phyloP scores from a whole-genome alignment of 106 monocot genomes.

The Dioscorea alata region DNA sequence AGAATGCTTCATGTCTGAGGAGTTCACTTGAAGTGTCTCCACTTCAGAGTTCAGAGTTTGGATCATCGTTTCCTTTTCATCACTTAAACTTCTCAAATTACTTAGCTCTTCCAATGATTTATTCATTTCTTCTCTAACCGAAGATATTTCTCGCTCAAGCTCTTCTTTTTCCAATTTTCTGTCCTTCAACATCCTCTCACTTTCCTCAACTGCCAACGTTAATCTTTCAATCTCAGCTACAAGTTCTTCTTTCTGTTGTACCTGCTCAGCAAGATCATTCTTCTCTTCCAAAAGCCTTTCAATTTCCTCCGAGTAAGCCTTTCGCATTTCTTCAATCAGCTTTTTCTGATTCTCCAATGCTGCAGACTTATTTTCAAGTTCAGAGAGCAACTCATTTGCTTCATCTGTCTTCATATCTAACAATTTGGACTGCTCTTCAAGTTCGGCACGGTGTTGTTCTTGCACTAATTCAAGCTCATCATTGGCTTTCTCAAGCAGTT shows the following conservation, averaged over 20 bases:
- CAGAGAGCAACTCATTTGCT: constrained; percentile 39
- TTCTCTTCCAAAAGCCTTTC: constrained; percentile 48
- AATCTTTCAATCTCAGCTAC: constrained; percentile 30
- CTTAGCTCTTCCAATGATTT: constrained; percentile 33
- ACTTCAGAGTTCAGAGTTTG: constrained; percentile 35
- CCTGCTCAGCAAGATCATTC: constrained; percentile 24
- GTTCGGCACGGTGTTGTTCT: constrained; percentile 34
- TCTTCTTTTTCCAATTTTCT: constrained; percentile 22
- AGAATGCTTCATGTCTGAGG: constrained; percentile 32
- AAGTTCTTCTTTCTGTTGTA: constrained; percentile 28
- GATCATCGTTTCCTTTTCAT: constrained; percentile 40
- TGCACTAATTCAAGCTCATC: constrained; percentile 41
- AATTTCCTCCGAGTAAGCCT: constrained; percentile 41
- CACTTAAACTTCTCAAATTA: constrained; percentile 16
- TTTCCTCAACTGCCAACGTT: constrained; percentile 17
- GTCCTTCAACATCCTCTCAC: constrained; percentile 22
- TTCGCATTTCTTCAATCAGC: constrained; percentile 37
- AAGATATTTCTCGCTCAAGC: constrained; percentile 32
- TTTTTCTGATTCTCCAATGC: constrained; percentile 54
- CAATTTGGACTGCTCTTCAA: constrained; percentile 52
- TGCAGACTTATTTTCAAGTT: constrained; percentile 47
- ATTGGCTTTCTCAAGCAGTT: constrained; percentile 43
- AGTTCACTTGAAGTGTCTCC: constrained; percentile 22
- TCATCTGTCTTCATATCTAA: constrained; percentile 68
- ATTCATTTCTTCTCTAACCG: constrained; percentile 28